Evolutionary conservation across 148 eudicot species (phyloP).

Genomic region (Pharnaceum exiguum): DNA sequence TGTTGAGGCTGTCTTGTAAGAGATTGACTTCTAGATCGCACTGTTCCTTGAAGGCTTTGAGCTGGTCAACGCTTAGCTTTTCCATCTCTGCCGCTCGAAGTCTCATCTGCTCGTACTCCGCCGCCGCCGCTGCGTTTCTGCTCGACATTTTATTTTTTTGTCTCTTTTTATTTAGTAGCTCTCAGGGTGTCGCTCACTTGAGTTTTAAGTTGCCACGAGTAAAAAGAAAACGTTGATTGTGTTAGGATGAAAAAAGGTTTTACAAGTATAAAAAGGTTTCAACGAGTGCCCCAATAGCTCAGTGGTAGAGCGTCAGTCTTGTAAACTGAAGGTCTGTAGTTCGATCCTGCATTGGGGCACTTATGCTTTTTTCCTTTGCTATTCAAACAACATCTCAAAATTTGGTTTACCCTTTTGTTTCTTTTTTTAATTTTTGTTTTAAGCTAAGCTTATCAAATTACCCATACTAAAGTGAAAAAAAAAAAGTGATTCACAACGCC

Average conservation of each 20-base stretch:
- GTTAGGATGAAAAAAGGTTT: too few species aligned
- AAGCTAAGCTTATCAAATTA: too few species aligned
- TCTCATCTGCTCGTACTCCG: too few species aligned
- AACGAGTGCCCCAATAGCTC: constrained; percentile 55
- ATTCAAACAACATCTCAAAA: too few species aligned
- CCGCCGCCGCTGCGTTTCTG: constrained; percentile 12
- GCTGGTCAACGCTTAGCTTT: constrained; percentile 77
- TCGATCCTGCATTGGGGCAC: constrained; percentile 51
- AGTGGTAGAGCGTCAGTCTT: constrained; percentile 63
- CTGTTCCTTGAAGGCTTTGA: constrained; percentile 74
- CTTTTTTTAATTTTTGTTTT: too few species aligned
- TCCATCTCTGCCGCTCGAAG: constrained; percentile 50
- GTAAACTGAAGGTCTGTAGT: constrained; percentile 61
- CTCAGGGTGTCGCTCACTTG: not conserved
- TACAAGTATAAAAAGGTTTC: too few species aligned
- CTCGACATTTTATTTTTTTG: constrained; percentile 9
- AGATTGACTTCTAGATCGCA: constrained; percentile 71
- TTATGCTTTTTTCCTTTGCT: too few species aligned
- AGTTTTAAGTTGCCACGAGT: too few species aligned
- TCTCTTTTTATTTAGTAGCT: not conserved
- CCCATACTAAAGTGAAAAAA: too few species aligned
- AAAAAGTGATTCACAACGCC: too few species aligned
- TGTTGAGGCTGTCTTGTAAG: constrained; percentile 83
- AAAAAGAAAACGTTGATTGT: too few species aligned
- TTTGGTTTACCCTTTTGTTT: too few species aligned